Evolutionary conservation across 2,329 filamentous ascomycete genomes (phyloP), one percentile per base, ranked within the genome.

Genomic region (Mycogone perniciosa): DNA sequence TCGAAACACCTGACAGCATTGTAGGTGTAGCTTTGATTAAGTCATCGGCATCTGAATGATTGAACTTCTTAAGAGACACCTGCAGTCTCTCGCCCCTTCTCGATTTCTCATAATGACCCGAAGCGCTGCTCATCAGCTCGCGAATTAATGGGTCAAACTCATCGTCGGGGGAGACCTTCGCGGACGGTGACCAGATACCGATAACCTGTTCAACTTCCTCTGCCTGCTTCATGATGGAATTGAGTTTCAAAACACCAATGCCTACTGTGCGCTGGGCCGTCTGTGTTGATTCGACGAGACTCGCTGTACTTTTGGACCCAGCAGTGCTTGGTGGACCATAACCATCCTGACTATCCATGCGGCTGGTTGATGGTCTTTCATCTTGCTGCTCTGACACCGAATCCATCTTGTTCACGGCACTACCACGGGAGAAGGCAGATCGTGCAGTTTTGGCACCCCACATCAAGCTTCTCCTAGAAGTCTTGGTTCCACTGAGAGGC

Each of bases 21-120:
- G 92, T 97, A 0, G 93, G 93, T 3, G 89, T 96, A 44, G 86
- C 83, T 62, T 87, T 89, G 62, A 97, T 86, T 38, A 99, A 77
- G 0, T 72, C 75, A 57, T 95, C 89, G 1, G 89, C 83, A 60
- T 97, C 89, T 1, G 81, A 75, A 59, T 86, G 80, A 34, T 82
- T 79, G 65, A 96, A 96, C 1, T 87, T 79, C 59, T 85, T 86
- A 10, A 96, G 72, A 54, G 88, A 86, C 1, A 96, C 73, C 57
- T 92, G 87, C 5, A 97, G 71, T 30, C 88, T 81, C 61, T 92
- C 89, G 27, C 89, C 82, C 49, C 80, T 79, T 49, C 77, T 74
- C 26, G 86, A 89, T 61, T 84, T 86, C 60, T 86, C 84, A 64
- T 88, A 95, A 35, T 82, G 80, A 6, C 86, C 85, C n/a, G 77